Conservation (phyloP, 768 basidiomycete genomes). For the Kondoa subrosea region DNA sequence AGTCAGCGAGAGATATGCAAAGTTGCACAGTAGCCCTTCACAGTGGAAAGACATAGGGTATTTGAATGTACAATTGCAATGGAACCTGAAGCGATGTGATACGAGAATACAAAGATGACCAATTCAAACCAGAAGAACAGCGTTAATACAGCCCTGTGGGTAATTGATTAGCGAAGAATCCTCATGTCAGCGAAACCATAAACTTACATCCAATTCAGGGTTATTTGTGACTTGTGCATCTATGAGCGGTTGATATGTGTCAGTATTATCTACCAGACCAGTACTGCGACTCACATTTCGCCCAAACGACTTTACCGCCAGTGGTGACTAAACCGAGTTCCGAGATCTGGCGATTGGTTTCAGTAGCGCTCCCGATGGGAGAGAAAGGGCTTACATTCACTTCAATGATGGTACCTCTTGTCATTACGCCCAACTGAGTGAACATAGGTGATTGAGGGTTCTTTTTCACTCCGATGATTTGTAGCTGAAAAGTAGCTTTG, state of each 20-base stretch:
- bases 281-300: slow-evolving; percentile 21
- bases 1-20: too few species aligned
- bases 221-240: slow-evolving; percentile 17
- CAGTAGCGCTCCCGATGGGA: not conserved
- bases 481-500: slow-evolving; percentile 96
- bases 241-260: not conserved
- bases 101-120: not conserved
- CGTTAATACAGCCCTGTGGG: slow-evolving; percentile 11
- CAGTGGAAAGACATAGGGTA: too few species aligned
- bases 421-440: slow-evolving; percentile 87
- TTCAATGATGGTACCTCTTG: slow-evolving; percentile 94
- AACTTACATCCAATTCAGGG: slow-evolving; percentile 16
- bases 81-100: not conserved
- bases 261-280: not conserved
- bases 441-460: slow-evolving; percentile 99
- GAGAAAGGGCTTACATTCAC: slow-evolving; percentile 44
- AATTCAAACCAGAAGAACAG: slow-evolving; percentile 17
- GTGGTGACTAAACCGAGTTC: slow-evolving; percentile 36
- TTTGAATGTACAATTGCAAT: not conserved
- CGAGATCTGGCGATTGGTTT: not conserved
- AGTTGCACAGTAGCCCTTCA: too few species aligned
- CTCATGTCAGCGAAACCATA: not conserved
- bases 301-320: slow-evolving; percentile 36
- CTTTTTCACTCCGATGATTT: slow-evolving; percentile 95
- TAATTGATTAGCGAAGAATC: not conserved